A percentile compares a stretch with the other conserved stretches of the same genome.
Evolutionary conservation across 2,329 filamentous ascomycete species (phyloP).

Genomic region (Kalmusia sp.): DNA sequence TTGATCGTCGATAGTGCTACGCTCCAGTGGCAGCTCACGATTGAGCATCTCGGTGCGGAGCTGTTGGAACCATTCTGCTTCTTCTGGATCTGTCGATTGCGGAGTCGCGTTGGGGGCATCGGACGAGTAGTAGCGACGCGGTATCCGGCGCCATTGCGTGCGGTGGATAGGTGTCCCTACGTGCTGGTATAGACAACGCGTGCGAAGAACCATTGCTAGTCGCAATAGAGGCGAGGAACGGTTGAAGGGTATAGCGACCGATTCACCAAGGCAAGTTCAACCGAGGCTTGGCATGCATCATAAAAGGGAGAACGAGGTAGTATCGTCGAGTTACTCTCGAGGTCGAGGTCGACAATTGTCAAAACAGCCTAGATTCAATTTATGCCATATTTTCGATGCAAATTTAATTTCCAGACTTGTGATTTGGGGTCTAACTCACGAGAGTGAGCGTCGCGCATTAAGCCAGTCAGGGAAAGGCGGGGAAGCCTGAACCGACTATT

Average conservation of each 20-base stretch:
- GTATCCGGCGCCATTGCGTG: conserved; percentile 22
- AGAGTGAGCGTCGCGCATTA: no score
- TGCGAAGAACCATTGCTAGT: conserved; percentile 27
- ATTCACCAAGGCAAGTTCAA: neutral
- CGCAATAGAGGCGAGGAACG: neutral
- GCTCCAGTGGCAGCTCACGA: conserved; percentile 57
- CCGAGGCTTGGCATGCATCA: conserved; percentile 1
- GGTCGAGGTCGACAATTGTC: no score
- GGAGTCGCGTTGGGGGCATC: neutral
- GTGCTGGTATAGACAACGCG: conserved; percentile 20
- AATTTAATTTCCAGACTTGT: no score
- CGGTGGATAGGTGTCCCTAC: conserved; percentile 15
- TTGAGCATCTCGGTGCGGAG: conserved; percentile 50
- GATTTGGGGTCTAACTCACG: no score
- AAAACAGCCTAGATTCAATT: no score
- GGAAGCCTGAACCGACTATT: neutral
- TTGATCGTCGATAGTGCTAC: conserved; percentile 66
- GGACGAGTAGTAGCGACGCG: conserved; percentile 23
- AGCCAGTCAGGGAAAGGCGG: neutral
- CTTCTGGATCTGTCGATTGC: neutral
- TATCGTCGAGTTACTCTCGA: no score
- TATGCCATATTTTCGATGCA: no score
- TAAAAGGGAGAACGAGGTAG: no score
- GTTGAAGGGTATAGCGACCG: neutral
- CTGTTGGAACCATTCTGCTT: conserved; percentile 33